Conservation (phyloP, 2,329 filamentous ascomycete species). For the Trichoderma breve region DNA sequence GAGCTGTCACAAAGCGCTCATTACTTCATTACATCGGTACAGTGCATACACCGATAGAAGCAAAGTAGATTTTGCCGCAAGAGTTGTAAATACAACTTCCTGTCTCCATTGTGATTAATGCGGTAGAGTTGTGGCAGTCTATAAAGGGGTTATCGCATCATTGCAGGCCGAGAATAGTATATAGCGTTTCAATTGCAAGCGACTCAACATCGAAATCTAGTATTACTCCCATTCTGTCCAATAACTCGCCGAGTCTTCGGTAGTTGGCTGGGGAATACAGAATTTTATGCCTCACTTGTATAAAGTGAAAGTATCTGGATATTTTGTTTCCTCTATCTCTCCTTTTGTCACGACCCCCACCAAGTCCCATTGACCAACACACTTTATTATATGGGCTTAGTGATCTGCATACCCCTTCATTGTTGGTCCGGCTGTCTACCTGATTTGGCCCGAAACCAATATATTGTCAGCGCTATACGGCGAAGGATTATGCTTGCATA, state of each 20-base stretch:
- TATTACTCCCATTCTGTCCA: not conserved
- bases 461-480: not conserved
- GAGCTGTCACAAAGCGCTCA: not conserved
- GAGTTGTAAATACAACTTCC: too few species aligned
- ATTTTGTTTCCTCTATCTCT: not conserved
- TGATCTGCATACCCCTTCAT: not conserved
- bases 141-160: too few species aligned
- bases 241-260: accelerated
- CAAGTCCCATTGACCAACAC: not conserved
- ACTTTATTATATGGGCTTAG: not conserved
- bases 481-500: not conserved
- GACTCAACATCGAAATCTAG: not conserved
- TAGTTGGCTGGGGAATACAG: not conserved
- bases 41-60: not conserved
- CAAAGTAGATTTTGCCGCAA: not conserved
- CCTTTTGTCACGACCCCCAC: not conserved
- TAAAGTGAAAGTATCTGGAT: not conserved
- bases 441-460: not conserved
- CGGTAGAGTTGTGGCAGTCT: too few species aligned
- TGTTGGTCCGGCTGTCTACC: too few species aligned
- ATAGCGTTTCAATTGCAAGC: too few species aligned
- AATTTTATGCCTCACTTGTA: not conserved
- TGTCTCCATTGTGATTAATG: too few species aligned
- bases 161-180: too few species aligned
- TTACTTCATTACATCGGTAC: too few species aligned